Base-by-base conservation (phyloP, 805 yeast species). In the Saturnispora ahearnii region DNA sequence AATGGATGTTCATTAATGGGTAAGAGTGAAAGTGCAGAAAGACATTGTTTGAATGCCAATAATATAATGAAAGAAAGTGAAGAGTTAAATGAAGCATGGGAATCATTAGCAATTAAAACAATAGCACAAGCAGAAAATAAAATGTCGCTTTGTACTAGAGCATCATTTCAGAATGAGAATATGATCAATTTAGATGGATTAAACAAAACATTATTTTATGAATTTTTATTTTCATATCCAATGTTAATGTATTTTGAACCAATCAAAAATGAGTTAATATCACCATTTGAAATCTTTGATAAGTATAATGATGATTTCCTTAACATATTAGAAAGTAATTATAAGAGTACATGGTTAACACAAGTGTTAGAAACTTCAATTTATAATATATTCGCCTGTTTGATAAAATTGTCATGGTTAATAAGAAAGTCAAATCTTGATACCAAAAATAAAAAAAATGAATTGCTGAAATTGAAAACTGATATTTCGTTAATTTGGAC, bases 151-250 rank as follows among this genome's bases (percentile, higher is more conserved):
- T 41, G 55, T 38, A 48, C 57, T 3, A 54, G 53, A 46, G 24
- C 42, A 2, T 21, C 24, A 9, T 24, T 36, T 26, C 37, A 42
- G 15, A 44, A 33, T 11, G 32, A 41, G 10, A 36, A 48, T 29
- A 41, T 36, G 13, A 36, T 21, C 11, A 36, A 36, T 9, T 10
- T 41, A n/a, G 46, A 48, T 13, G 30, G 36, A n/a, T 22, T 44
- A 28, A 52, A 50, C 36, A 50, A 44, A 34, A 32, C 46, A 11
- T 37, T 54, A 15, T 45, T 55, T 48, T 33, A 41, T 18, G 51
- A 57, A 29, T 24, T 74, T 72, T 56, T 73, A 3, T 71, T 69
- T 58, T 72, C 69, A 50, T 73, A 69, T 52, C 62, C 73, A 7
- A 63, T 69, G 8, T 61, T 68, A 4, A 53, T 74, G 4, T 62